phyloP scores from a whole-genome alignment of 352 stramenopile species.

The Phytopythium kandeliae region DNA sequence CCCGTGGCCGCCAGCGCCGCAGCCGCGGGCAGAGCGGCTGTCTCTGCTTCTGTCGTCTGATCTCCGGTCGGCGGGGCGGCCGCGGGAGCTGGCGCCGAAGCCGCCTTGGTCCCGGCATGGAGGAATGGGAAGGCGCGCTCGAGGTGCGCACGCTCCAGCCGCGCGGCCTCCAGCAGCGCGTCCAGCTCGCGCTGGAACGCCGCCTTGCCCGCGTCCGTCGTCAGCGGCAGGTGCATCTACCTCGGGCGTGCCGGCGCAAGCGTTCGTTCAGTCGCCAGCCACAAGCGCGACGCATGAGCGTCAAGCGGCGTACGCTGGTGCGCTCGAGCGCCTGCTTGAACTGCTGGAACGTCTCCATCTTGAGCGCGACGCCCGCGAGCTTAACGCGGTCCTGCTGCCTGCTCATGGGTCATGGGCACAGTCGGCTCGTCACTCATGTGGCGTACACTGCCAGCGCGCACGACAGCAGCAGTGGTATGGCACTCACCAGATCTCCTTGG shows the following conservation, averaged over 20 bases:
- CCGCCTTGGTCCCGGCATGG: conserved; percentile 12
- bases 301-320: conserved; percentile 32
- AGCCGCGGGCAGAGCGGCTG: conserved; percentile 8
- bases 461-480: too few relatives aligned
- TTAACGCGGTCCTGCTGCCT: conserved; percentile 65
- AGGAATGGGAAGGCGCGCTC: conserved; percentile 63
- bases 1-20: conserved; percentile 17
- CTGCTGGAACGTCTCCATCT: conserved; percentile 57
- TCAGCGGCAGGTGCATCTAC: conserved; percentile 54
- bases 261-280: too few relatives aligned
- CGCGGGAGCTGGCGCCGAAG: too few relatives aligned
- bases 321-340: conserved; percentile 68
- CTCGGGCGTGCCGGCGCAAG: too few relatives aligned
- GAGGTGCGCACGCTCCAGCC: conserved; percentile 39
- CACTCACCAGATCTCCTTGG: conserved; percentile 68
- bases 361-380: conserved; percentile 49
- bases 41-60: not conserved
- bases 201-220: conserved; percentile 35
- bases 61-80: not conserved
- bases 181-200: conserved; percentile 56
- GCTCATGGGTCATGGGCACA: too few relatives aligned
- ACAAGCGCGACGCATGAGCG: too few relatives aligned
- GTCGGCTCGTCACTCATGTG: not conserved
- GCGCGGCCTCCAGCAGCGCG: conserved; percentile 40
- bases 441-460: too few relatives aligned